Base-by-base conservation (phyloP, 768 basidiomycete species). In the Inosperma sp. region DNA sequence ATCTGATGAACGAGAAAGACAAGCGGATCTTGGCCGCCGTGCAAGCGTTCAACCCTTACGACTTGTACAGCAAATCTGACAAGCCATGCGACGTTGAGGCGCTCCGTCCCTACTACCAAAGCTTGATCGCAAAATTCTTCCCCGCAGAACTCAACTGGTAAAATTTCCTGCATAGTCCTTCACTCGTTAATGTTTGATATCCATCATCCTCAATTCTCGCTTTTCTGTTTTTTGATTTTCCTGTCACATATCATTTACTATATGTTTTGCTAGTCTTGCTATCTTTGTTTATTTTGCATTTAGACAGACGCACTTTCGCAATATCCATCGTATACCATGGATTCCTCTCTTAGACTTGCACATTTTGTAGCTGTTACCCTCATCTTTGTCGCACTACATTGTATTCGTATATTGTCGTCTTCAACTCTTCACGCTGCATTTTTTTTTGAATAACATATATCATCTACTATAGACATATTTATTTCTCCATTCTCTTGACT, bases 1-100 rank as follows among this genome's bases (percentile, higher is more conserved):
- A 93, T 62, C 79, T 95, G 40, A 84, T 80, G 55, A 83, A 83
- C 64, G 84, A 84, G 14, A 81, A 83, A 48, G 88, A 91, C 65
- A 56, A 67, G 51, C 70, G 70, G 47, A 73, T 80, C 16, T 79
- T 91, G 26, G 79, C 75, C 33, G 91, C 90, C 13, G 90, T 91
- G 23, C 77, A 79, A 37, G 85, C 84, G 0, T 95, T 95, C 79
- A 95, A 94, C 68, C 92, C 93, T 0, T 95, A 94, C 68, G 93
- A 94, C 62, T 79, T 96, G 6, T 96, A 96, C 74, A 87, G 84
- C 75, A 95, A 95, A 70, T 81, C 77, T 60, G 88, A 94, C 59
- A 77, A 79, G 35, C 78, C 82, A 4, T 79, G 84, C 48, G 67
- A 81, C 44, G 73, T 76, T 12, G 80, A 74, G 36, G 73, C 77